Evolutionary conservation across 1,284 basidiomycete species (phyloP).

Genomic region (Ganoderma sp.): DNA sequence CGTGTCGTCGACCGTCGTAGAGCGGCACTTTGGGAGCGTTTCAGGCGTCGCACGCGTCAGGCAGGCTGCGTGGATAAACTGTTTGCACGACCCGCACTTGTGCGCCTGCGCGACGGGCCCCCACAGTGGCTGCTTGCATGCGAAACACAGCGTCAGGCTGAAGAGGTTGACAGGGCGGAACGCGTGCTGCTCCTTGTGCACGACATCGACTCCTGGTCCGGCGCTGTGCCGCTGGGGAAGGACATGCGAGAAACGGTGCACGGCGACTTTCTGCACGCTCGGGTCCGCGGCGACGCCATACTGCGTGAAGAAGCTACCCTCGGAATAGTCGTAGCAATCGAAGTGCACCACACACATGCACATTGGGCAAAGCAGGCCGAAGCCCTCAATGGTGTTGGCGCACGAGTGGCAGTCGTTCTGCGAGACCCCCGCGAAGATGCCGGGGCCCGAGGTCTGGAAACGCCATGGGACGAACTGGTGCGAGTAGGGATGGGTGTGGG

Average conservation of each 20-base stretch:
- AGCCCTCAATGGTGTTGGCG: constrained; percentile 54
- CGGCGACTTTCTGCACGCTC: constrained; percentile 59
- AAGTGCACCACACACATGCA: constrained; percentile 72
- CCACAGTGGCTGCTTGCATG: constrained; percentile 76
- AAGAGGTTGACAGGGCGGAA: constrained; percentile 72
- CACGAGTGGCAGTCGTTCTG: constrained; percentile 62
- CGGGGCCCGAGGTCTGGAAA: constrained; percentile 46
- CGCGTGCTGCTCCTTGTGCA: constrained; percentile 48
- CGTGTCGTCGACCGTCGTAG: constrained; percentile 46
- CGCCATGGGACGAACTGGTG: constrained; percentile 76
- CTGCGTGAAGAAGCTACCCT: constrained; percentile 61
- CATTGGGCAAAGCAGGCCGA: constrained; percentile 68
- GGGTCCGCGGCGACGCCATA: constrained; percentile 54
- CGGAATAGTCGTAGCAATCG: constrained; percentile 74
- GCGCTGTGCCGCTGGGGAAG: constrained; percentile 43
- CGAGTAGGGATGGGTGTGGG: constrained; percentile 47
- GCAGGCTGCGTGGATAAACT: constrained; percentile 68
- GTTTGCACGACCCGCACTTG: constrained; percentile 65
- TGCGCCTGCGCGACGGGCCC: constrained; percentile 67
- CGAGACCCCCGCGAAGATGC: constrained; percentile 45
- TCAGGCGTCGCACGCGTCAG: constrained; percentile 37
- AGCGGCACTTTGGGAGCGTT: constrained; percentile 47
- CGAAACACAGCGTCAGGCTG: constrained; percentile 69
- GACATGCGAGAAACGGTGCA: constrained; percentile 64
- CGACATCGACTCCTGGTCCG: constrained; percentile 34